A percentile compares a stretch with the other conserved stretches of the same genome.
These are phyloP conservation scores for Russula compacta DNA, from an alignment of 768 basidiomycete genomes.

Conservation along the genomic window DNA sequence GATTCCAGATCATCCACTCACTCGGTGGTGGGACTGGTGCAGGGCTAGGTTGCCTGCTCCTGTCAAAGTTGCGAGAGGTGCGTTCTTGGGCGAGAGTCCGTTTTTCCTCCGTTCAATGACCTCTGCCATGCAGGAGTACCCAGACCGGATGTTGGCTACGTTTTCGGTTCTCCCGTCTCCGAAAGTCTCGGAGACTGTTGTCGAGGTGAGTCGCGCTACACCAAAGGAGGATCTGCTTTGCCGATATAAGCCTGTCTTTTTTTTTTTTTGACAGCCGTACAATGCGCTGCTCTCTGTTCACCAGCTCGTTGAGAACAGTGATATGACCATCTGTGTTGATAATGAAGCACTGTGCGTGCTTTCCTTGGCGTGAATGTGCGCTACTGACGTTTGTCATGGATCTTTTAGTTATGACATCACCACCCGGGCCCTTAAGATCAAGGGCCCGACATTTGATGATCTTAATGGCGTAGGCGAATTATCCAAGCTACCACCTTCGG, in stretches of 20 bases:
- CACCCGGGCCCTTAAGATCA: constrained; percentile 53
- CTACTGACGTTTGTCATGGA: background rate
- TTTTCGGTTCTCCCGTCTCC: constrained; percentile 49
- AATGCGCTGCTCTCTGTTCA: constrained; percentile 79
- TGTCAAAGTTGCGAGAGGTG: constrained; percentile 77
- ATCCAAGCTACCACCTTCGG: background rate
- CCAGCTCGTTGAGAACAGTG: constrained; percentile 83
- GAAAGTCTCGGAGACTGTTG: constrained; percentile 42
- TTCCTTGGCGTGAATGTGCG: background rate
- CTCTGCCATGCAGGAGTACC: constrained; percentile 44
- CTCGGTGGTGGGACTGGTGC: constrained; percentile 89
- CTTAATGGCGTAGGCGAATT: constrained; percentile 51
- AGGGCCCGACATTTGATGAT: constrained; percentile 52
- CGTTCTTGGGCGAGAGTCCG: constrained; percentile 16
- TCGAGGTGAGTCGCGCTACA: constrained; percentile 34
- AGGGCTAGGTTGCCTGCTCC: constrained; percentile 70
- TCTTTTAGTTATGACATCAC: constrained; percentile 60
- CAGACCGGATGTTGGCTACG: constrained; percentile 41
- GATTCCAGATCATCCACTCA: constrained; percentile 83
- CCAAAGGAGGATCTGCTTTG: background rate
- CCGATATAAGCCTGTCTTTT: background rate
- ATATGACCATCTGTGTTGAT: constrained; percentile 77
- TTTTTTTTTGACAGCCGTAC: constrained; percentile 46
- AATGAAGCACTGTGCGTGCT: constrained; percentile 70
- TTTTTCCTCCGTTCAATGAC: constrained; percentile 14